Percentiles rank a stretch among this genome's conserved stretches.
These are phyloP conservation scores for Tilletia indica DNA, from an alignment of 1,284 basidiomycete species.

Conservation along the genomic window DNA sequence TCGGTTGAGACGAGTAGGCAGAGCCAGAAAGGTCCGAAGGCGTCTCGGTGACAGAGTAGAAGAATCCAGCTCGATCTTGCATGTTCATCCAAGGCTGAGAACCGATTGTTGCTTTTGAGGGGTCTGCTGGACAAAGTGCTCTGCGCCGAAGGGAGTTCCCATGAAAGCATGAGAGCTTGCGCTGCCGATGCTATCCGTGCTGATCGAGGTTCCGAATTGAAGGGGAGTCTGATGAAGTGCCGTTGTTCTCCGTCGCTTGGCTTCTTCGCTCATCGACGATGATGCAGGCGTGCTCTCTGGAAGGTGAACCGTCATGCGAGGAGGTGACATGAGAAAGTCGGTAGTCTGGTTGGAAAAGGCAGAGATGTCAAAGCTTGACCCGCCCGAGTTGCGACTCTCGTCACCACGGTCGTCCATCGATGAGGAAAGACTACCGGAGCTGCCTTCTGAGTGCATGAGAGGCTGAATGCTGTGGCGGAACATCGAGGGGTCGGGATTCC, in stretches of 20 bases:
- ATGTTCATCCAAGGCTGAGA: slow-evolving; percentile 14
- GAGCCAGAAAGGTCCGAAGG: slow-evolving; percentile 9
- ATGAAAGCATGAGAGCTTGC: not conserved
- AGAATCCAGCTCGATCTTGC: slow-evolving; percentile 12
- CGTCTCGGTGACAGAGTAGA: slow-evolving; percentile 16
- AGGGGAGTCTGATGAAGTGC: slow-evolving; percentile 20
- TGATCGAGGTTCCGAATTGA: not conserved
- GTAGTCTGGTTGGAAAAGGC: slow-evolving; percentile 22
- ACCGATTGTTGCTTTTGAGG: not conserved
- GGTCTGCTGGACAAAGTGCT: slow-evolving; percentile 19
- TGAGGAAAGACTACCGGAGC: slow-evolving; percentile 19
- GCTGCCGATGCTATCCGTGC: slow-evolving; percentile 16
- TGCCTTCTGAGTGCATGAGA: slow-evolving; percentile 30
- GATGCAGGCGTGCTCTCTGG: slow-evolving; percentile 26
- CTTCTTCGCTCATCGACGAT: slow-evolving; percentile 29
- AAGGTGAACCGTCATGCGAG: slow-evolving; percentile 36
- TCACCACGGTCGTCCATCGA: slow-evolving; percentile 23
- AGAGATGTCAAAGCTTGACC: slow-evolving; percentile 24
- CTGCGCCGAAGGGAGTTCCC: slow-evolving; percentile 28
- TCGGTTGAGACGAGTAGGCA: not conserved
- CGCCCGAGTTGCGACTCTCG: slow-evolving; percentile 24
- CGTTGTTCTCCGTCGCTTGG: slow-evolving; percentile 38
- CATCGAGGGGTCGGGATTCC: slow-evolving; percentile 28
- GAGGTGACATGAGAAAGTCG: slow-evolving; percentile 48
- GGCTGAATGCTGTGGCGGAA: slow-evolving; percentile 47